Base-by-base conservation (phyloP, 2,329 filamentous ascomycete species). In the Cercospora sp. region DNA sequence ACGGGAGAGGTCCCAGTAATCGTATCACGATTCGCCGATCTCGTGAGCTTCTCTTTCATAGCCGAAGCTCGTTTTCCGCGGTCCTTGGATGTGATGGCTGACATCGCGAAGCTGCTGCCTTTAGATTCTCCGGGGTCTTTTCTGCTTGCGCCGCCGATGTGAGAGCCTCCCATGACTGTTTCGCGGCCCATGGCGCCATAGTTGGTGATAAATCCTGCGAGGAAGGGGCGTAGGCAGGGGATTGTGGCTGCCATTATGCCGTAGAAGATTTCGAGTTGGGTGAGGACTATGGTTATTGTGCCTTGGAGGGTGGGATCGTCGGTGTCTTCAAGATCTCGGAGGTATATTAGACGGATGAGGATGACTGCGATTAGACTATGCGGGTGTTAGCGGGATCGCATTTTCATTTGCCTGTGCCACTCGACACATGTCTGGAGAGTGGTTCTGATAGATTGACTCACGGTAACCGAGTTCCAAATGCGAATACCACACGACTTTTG, bases 181-280 rank as follows among this genome's bases (percentile, higher is more conserved):
- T 69, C 71, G 8, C 63, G 64, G 16, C 67, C 68, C 65, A 73
- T 73, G 13, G 71, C 70, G 43, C 72, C 70, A 21, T 67, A 67
- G 65, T 69, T 65, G 18, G 70, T 72, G 28, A 65, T 59, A 49
- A 72, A 70, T 16, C 66, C 67, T 26, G 58, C 67, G 12, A 72
- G 63, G 65, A 84, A 84, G 2, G 82, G 81, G 51, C 81, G 80
- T 18, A 84, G 76, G 61, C 81, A 82, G 0, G 82, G 81, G 8
- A 80, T 78, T 0, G 80, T 82, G 16, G 80, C 79, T 18, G 81
- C 77, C 4, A 83, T 76, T 10, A 84, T 77, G 49, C 78, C 79
- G 63, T 82, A 80, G 63, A 77, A 76, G 9, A 83, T 70, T 67
- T 84, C 79, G 51, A 81, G 74, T 67, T 84, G 81, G 0, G 79